A percentile compares a stretch with the other conserved stretches of the same genome.
phyloP scores from a whole-genome alignment of 352 stramenopile species.

The Phytophthora quininea region DNA sequence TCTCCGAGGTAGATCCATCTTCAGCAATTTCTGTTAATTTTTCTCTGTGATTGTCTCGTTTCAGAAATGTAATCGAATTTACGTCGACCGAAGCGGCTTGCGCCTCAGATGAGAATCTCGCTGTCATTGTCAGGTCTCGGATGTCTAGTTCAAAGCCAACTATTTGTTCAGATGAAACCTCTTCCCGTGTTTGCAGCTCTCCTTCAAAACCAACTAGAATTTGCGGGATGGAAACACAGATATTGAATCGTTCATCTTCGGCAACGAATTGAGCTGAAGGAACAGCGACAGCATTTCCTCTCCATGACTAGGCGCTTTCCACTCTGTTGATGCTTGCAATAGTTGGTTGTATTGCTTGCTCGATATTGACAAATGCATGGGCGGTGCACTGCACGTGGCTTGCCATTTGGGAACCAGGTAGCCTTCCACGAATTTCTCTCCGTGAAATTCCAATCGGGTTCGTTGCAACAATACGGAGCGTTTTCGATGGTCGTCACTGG shows the following conservation, averaged over 20 bases:
- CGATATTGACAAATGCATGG: conserved; percentile 74
- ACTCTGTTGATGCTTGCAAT: conserved; percentile 62
- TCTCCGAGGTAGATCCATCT: conserved; percentile 25
- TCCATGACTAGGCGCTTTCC: conserved; percentile 29
- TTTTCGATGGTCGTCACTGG: conserved; percentile 29
- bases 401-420: conserved; percentile 57
- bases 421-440: conserved; percentile 51
- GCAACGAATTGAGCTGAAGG: conserved; percentile 48
- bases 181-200: conserved; percentile 32
- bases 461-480: conserved; percentile 66
- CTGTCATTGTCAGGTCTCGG: conserved; percentile 62
- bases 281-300: background rate
- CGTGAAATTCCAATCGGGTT: conserved; percentile 66
- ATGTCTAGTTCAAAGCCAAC: conserved; percentile 75
- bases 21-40: conserved; percentile 32
- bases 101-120: conserved; percentile 62
- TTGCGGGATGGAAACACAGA: conserved; percentile 72
- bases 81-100: conserved; percentile 59
- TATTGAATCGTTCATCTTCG: conserved; percentile 63
- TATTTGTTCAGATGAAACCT: conserved; percentile 14
- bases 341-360: conserved; percentile 75
- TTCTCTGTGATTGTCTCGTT: conserved; percentile 30
- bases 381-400: conserved; percentile 70
- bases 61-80: conserved; percentile 49
- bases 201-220: conserved; percentile 71